These are phyloP conservation scores for Fragaria iinumae DNA, from an alignment of 306 rosid genomes.

Conservation along the genomic window DNA sequence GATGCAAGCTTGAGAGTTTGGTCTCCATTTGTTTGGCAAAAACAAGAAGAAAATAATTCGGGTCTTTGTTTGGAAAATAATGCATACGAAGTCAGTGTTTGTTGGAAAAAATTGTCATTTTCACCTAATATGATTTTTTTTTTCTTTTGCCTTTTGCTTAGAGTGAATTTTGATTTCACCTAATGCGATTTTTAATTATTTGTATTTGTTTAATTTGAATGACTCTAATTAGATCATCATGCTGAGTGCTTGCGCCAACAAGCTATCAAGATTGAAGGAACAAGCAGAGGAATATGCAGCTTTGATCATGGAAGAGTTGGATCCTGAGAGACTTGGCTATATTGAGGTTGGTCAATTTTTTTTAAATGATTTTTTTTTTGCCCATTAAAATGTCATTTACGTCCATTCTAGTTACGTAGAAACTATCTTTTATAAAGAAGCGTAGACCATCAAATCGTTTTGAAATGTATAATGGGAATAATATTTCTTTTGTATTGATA, in stretches of 20 bases:
- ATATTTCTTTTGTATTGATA: too few species aligned
- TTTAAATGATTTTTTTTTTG: background rate
- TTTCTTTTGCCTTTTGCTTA: background rate
- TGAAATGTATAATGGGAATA: too few species aligned
- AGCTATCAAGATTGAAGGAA: conserved; percentile 87
- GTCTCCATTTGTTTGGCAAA: background rate
- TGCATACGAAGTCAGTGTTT: background rate
- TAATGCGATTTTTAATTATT: background rate
- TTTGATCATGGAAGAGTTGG: conserved; percentile 94
- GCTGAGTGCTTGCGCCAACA: conserved; percentile 97
- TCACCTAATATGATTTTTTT: conserved; percentile 1
- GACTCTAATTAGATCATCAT: conserved; percentile 58
- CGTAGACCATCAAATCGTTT: background rate
- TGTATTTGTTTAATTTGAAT: conserved; percentile 16
- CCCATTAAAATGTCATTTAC: background rate
- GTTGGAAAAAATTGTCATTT: background rate
- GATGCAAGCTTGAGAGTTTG: background rate
- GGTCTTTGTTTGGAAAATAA: background rate
- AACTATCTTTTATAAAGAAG: too few species aligned
- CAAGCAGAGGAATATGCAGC: conserved; percentile 99
- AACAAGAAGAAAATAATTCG: background rate
- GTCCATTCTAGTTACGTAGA: background rate
- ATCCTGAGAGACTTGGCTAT: conserved; percentile 94
- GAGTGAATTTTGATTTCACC: background rate
- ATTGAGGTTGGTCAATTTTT: conserved; percentile 63